Base-by-base conservation (phyloP, 1,139 yeast species). In the Maudiozyma humilis region DNA sequence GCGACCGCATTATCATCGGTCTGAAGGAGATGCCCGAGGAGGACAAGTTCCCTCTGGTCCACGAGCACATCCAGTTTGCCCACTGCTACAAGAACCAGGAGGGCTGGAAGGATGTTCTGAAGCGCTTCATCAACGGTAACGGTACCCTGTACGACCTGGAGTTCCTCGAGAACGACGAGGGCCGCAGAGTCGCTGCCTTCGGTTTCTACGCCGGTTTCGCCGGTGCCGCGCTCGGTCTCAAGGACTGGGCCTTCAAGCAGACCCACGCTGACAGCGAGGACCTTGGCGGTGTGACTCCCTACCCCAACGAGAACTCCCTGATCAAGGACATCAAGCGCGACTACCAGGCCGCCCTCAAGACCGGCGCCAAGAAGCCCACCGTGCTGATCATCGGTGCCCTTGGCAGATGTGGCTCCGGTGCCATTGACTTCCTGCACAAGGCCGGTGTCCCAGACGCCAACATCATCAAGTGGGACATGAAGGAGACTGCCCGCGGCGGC, bases 341-440 rank as follows among this genome's bases (percentile, higher is more conserved):
- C 47, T 72, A 86, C 53, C 67, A 67, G 17, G 69, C 63, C 34
- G 95, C 94, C 14, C 70, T 79, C 50, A 70, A 65, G 38, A 73
- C 69, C 42, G 82, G 81, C 43, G 84, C 83, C 42, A 73, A 70
- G 62, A 71, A 70, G 55, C 98, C 97, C 52, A 82, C 75, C 44
- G 86, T 83, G 41, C 73, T 91, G 57, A 82, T 91, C 45, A 91
- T 91, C 63, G 99, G 99, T 61, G 98, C 98, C 20, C 75, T 89
- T 49, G 99, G 98, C 51, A 83, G 99, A 72, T 91, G 98, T 69
- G 99, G 99, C 46, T 80, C 94, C n/a, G 99, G 99, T 63, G 97
- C 99, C 32, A 71, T 86, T 54, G 93, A 84, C 55, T 73, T 88
- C 48, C 77, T 87, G 68, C 75, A 72, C 55, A 83, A 83, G 70